Percentiles rank a stretch among this genome's conserved stretches.
Evolutionary conservation across 179 eudicot genomes (phyloP).

Genomic region (Beta macrorhiza): DNA sequence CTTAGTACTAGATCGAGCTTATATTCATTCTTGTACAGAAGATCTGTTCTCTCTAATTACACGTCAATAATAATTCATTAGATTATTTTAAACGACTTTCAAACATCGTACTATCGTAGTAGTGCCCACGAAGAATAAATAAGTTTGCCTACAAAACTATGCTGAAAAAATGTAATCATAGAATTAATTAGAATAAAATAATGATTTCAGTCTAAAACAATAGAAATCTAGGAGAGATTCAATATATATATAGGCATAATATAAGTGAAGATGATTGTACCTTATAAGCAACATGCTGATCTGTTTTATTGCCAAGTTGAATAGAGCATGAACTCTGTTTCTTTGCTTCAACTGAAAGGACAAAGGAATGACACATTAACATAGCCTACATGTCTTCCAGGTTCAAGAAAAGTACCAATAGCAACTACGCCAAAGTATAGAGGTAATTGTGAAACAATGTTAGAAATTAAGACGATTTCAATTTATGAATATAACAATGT

Average conservation of each 20-base stretch:
- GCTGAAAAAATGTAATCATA: too few relatives aligned
- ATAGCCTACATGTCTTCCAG: neutral
- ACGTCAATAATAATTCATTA: too few relatives aligned
- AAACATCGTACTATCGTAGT: too few relatives aligned
- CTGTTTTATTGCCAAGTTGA: slow-evolving; percentile 55
- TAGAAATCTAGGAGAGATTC: too few relatives aligned
- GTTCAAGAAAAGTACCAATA: neutral
- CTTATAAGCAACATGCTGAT: slow-evolving; percentile 72
- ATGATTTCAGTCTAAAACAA: too few relatives aligned
- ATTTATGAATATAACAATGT: neutral
- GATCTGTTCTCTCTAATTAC: neutral
- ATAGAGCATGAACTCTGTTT: slow-evolving; percentile 70
- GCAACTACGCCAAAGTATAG: neutral
- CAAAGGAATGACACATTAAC: slow-evolving; percentile 5
- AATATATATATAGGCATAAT: neutral
- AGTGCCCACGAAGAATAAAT: too few relatives aligned
- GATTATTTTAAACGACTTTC: too few relatives aligned
- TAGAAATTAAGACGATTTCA: neutral
- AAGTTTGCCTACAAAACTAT: too few relatives aligned
- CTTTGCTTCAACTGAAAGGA: slow-evolving; percentile 59
- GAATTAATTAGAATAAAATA: too few relatives aligned
- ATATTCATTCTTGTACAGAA: neutral
- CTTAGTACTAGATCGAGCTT: neutral
- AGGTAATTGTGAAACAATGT: neutral
- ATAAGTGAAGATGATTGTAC: slow-evolving; percentile 30